A percentile compares a stretch with the other conserved stretches of the same genome.
phyloP scores from a whole-genome alignment of 148 eudicot genomes.

The Silene conica region DNA sequence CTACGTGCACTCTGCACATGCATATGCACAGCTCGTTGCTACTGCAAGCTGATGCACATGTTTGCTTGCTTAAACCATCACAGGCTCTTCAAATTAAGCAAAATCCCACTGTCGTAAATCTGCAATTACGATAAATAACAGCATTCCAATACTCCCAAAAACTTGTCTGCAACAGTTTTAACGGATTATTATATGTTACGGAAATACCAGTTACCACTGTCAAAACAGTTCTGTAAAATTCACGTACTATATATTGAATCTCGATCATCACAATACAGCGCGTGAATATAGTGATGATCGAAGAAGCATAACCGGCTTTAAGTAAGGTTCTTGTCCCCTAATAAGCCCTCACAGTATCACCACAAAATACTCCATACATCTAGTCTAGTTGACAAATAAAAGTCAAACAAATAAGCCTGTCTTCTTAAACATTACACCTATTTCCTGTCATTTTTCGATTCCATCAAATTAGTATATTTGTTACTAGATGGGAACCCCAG shows the following conservation, averaged over 20 bases:
- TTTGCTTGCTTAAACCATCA: constrained; percentile 5
- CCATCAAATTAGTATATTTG: constrained; percentile 21
- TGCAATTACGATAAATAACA: background rate
- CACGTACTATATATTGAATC: no score
- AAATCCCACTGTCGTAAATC: background rate
- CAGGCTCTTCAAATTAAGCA: background rate
- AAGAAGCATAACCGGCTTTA: background rate
- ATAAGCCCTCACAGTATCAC: background rate
- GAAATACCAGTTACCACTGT: background rate
- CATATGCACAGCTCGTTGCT: constrained; percentile 14
- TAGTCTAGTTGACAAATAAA: background rate
- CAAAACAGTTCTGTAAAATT: background rate
- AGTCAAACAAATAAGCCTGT: constrained; percentile 17
- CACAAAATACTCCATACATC: background rate
- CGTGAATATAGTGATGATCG: background rate
- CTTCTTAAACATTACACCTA: background rate
- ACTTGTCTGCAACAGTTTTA: no score
- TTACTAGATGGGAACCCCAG: constrained; percentile 23
- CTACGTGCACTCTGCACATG: constrained; percentile 25
- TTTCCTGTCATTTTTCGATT: background rate
- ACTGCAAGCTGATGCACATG: constrained; percentile 20
- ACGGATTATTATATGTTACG: no score
- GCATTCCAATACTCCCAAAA: no score
- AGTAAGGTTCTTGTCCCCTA: constrained; percentile 10
- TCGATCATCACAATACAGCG: no score